Evolutionary conservation across 2,329 filamentous ascomycete species (phyloP).

Genomic region (Proliferodiscus dingleyae): DNA sequence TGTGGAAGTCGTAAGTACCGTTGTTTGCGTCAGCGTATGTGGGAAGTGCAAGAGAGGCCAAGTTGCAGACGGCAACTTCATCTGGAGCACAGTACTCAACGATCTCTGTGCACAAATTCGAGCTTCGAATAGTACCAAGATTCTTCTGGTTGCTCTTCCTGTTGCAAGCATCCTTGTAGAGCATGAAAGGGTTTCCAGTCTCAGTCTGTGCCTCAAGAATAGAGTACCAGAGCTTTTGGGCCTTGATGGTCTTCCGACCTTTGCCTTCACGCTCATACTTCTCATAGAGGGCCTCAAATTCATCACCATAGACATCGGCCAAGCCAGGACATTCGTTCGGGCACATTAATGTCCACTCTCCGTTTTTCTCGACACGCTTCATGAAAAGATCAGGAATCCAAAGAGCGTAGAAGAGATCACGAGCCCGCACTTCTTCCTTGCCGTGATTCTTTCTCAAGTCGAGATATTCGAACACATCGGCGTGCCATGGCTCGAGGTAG

Average conservation of each 20-base stretch:
- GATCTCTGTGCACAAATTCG: conserved; percentile 98
- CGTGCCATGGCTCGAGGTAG: conserved; percentile 98
- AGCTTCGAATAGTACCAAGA: conserved; percentile 95
- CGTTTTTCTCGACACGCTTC: conserved; percentile 97
- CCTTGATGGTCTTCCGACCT: conserved; percentile 87
- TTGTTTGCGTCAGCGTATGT: conserved; percentile 83
- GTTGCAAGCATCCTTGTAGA: conserved; percentile 99
- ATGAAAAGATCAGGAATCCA: conserved; percentile 99
- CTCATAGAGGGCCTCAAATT: conserved; percentile 93
- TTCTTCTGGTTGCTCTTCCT: conserved; percentile 99
- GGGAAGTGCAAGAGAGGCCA: conserved; percentile 89
- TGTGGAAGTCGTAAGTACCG: conserved; percentile 89
- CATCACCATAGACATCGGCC: conserved; percentile 93
- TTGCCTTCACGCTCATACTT: conserved; percentile 84
- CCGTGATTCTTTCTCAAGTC: conserved; percentile 99
- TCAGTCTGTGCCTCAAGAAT: conserved; percentile 98
- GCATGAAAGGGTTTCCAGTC: conserved; percentile 98
- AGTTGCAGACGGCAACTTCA: conserved; percentile 97
- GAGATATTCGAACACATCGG: conserved; percentile 94
- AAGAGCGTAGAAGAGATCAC: conserved; percentile 93
- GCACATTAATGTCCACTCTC: conserved; percentile 96
- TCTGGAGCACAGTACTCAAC: conserved; percentile 96
- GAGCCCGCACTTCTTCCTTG: conserved; percentile 95
- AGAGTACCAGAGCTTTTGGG: conserved; percentile 99
- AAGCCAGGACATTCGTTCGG: conserved; percentile 93